Evolutionary conservation across 192 early-diverging fungal genomes (phyloP).

Genomic region (Coemansia sp.): DNA sequence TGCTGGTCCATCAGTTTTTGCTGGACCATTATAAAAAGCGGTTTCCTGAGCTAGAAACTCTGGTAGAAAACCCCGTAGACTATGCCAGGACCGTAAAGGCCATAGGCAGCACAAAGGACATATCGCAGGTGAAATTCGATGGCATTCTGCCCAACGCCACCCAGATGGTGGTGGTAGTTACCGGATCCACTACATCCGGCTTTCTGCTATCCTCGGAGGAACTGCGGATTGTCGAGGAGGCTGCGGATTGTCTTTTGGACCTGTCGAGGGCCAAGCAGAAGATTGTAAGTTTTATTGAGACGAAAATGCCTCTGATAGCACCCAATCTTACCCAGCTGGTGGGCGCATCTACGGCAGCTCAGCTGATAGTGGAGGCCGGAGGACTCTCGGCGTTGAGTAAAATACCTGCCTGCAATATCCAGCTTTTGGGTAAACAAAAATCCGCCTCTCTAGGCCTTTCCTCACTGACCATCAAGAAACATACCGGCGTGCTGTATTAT

Average conservation of each 20-base stretch:
- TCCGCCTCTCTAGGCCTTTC: constrained; percentile 24
- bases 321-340: constrained; percentile 90
- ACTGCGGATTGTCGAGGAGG: constrained; percentile 66
- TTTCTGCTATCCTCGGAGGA: constrained; percentile 60
- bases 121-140: constrained; percentile 76
- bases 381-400: constrained; percentile 81
- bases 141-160: constrained; percentile 76
- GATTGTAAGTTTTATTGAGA: constrained; percentile 88
- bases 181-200: constrained; percentile 82
- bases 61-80: constrained; percentile 84
- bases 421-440: constrained; percentile 59
- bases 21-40: constrained; percentile 82
- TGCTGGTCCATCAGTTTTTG: constrained; percentile 73
- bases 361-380: constrained; percentile 86
- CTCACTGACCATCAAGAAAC: constrained; percentile 59
- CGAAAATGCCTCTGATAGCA: constrained; percentile 87
- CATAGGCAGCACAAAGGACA: constrained; percentile 77
- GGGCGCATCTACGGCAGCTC: constrained; percentile 82
- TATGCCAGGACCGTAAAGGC: constrained; percentile 82
- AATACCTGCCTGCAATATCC: constrained; percentile 88
- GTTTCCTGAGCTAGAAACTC: constrained; percentile 89
- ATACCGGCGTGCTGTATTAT: constrained; percentile 80
- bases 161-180: constrained; percentile 90
- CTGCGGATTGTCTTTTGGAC: constrained; percentile 67
- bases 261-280: constrained; percentile 61